Base-by-base conservation (phyloP, 2,329 filamentous ascomycete species). In the Parafenestella ontariensis region DNA sequence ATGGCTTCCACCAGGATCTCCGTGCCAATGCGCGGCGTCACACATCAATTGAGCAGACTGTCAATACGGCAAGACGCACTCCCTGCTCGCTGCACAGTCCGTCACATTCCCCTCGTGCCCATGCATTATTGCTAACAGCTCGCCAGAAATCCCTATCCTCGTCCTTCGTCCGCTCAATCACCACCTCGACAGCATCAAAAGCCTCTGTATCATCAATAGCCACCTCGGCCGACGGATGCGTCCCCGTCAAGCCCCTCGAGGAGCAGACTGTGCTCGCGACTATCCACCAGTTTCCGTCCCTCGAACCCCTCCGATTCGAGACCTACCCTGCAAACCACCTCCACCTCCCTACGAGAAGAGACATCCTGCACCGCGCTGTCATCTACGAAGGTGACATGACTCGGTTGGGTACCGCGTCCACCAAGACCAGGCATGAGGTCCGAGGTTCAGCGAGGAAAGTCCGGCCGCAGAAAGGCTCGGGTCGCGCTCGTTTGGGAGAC, bases 331-430 rank as follows among this genome's bases (percentile, higher is more conserved):
- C 87, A 56, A 89, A 90, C 69, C 92, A 97, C 77, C 89, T 99
- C 40, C 82, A 90, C 72, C 86, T 98, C 29, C 95, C 95, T 2
- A 84, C 96, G 42, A 90, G 95, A 55, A 88, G 89, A 74, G 95
- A 99, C 76, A 87, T 99, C 62, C 87, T 99, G 49, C 94, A 99
- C 80, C 87, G 91, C 61, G 95, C 95, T 54, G 87, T 99, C 54
- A 80, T 96, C 66, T 98, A 89, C 82, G 95, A 99, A 80, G 95
- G 91, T 64, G 94, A 98, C 80, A 86, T 83, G 71, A 90, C 91
- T 51, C 89, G 95, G 26, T 33, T 65, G 20, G 95, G 95, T 61
- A 96, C 92, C 2, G 95, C 93, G 24, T 69, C 64, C 11, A 75
- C 73, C 31, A 75, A 75, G 60, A 75, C 68, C 34, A 82, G 94